Evolutionary conservation across 495 filamentous ascomycete genomes (phyloP).

Genomic region (Oleoguttula mirabilis): DNA sequence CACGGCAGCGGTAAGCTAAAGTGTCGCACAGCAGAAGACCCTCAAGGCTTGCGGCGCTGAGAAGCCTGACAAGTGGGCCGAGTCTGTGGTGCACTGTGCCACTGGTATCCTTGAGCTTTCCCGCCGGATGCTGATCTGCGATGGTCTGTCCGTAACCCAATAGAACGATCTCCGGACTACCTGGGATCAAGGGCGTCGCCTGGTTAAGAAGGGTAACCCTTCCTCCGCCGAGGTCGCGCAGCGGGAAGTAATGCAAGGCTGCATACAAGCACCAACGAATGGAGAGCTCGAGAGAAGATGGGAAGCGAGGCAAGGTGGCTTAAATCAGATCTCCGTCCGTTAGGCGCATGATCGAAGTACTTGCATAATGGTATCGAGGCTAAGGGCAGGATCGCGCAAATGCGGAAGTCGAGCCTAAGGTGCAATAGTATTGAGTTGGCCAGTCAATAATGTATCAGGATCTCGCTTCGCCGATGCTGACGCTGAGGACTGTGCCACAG

Average conservation of each 20-base stretch:
- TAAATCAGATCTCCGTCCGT: slow-evolving; percentile 2
- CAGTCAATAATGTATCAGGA: no score
- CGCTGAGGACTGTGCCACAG: no score
- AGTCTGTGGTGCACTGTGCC: neutral
- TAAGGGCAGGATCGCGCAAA: no score
- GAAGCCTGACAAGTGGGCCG: neutral
- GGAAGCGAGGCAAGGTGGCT: slow-evolving; percentile 1
- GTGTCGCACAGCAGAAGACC: neutral
- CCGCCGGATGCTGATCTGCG: neutral
- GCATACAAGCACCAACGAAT: slow-evolving; percentile 4
- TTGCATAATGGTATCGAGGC: slow-evolving; percentile 7
- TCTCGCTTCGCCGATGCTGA: no score
- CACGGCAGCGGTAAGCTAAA: neutral
- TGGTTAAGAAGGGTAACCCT: neutral
- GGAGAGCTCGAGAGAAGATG: neutral
- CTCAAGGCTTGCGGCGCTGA: neutral
- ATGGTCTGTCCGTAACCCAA: neutral
- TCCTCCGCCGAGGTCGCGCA: neutral
- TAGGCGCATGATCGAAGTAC: slow-evolving; percentile 13
- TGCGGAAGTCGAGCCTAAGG: no score
- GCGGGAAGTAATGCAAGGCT: slow-evolving; percentile 5
- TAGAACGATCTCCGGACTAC: neutral
- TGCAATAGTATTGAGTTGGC: no score
- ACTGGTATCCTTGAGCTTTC: neutral
- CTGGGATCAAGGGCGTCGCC: neutral